These are phyloP conservation scores for Emmonsiellopsis sp. DNA, from an alignment of 2,329 filamentous ascomycete species.

Conservation along the genomic window DNA sequence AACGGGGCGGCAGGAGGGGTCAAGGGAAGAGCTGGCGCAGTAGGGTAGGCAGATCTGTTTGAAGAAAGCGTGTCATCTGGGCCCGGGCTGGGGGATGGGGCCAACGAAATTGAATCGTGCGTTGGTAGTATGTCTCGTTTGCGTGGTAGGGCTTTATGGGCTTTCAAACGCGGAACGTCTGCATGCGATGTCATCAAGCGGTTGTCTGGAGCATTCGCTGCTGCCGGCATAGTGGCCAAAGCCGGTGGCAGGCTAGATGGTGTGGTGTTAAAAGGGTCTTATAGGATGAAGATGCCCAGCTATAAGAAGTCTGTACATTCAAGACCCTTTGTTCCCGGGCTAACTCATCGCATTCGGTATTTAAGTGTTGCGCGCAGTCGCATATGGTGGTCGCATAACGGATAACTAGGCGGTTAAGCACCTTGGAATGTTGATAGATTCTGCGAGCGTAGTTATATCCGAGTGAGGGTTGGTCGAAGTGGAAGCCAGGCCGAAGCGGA, in stretches of 20 bases:
- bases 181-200: neutral
- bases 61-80: constrained; percentile 13
- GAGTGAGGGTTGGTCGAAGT: neutral
- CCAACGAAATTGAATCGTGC: constrained; percentile 14
- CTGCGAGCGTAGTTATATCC: too few species aligned
- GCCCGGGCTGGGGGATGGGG: constrained; percentile 16
- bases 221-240: neutral
- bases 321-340: neutral
- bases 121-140: constrained; percentile 20
- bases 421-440: neutral
- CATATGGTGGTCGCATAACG: neutral
- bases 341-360: neutral
- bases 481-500: neutral
- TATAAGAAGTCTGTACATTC: neutral
- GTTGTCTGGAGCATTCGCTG: neutral
- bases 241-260: neutral
- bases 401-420: neutral
- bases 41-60: constrained; percentile 14
- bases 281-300: neutral
- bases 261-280: neutral
- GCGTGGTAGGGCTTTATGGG: constrained; percentile 33
- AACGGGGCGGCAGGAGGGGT: constrained; percentile 26
- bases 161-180: constrained; percentile 25
- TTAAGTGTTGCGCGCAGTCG: neutral
- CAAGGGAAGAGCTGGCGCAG: constrained; percentile 25